Evolutionary conservation across 2,329 filamentous ascomycete genomes (phyloP), one percentile per base, ranked within the genome.

Genomic region (Venturia oleaginea): DNA sequence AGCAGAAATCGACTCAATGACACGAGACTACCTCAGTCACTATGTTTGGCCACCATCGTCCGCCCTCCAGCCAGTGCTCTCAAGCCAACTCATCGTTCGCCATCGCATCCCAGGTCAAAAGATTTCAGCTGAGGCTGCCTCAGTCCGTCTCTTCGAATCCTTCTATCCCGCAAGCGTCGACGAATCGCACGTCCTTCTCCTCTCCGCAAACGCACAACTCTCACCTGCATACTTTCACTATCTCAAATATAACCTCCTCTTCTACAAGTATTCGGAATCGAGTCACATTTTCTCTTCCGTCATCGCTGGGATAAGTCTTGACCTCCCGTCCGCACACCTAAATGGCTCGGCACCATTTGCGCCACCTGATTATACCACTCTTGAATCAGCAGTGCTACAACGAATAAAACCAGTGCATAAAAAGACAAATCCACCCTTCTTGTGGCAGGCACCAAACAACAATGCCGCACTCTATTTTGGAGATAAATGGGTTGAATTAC

Each of bases 221-320:
- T 89, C 90, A 0, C 86, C 87, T 1, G 83, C 89, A 1, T 97
- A 91, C 72, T 93, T 89, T 67, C 91, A 96, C 67, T 96, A 94
- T 72, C 78, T 96, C 17, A 91, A 89, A 73, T 96, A 91, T 73
- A 76, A 83, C 1, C 77, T 93, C 0, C 78, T 97, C 4, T 86
- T 91, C 69, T 92, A 94, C 72, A 84, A 84, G 67, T 89, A 96
- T 74, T 91, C 91, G 0, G 27, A 22, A 6, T 71, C 75, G 72
- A 73, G 76, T 2, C 75, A 72, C 6, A 78, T 71, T 73, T 81
- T 81, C 71, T 80, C 68, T 7, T 73, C 79, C 1, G 80, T 83
- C 17, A 77, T 97, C 2, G 80, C 96, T 67, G 92, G 91, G 1
- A 84, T 97, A 63, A 92, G 90, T 65, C 83, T 97, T 4, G 88